Conservation (phyloP, 2,329 filamentous ascomycete species). For the Aureobasidium sp. region DNA sequence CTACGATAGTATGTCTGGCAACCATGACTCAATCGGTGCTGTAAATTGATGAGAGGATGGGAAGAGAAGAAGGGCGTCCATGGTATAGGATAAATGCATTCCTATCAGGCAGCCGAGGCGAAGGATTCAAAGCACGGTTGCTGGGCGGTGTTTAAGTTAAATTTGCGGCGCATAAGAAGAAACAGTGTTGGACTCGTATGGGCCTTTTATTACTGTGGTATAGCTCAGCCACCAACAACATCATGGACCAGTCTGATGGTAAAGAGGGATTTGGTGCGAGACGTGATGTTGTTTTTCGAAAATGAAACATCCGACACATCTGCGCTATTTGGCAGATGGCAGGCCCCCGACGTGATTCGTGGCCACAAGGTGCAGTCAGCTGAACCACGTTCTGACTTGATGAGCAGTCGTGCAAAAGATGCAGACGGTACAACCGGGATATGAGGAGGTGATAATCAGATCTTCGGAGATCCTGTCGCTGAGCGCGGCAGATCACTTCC, state of each 20-base stretch:
- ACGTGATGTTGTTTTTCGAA: not conserved
- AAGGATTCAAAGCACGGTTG: conserved; percentile 1
- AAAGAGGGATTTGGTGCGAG: not conserved
- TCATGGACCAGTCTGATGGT: not conserved
- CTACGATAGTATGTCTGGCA: not conserved
- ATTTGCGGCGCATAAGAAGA: not conserved
- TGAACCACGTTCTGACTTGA: not conserved
- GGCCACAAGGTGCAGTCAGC: not conserved
- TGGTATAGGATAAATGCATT: not conserved
- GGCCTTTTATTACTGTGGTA: not conserved
- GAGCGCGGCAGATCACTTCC: not conserved
- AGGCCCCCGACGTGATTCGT: not conserved
- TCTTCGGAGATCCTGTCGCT: not conserved
- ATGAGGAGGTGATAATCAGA: not conserved
- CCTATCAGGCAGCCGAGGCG: not conserved
- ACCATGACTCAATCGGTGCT: not conserved
- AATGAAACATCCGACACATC: not conserved
- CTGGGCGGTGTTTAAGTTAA: not conserved
- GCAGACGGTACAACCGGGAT: not conserved
- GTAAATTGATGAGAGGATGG: not conserved
- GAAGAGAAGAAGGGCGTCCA: not conserved
- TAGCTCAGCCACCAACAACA: not conserved
- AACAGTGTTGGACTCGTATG: not conserved
- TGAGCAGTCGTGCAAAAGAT: not conserved
- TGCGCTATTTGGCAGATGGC: not conserved